Evolutionary conservation across 2,329 filamentous ascomycete genomes (phyloP), one percentile per base, ranked within the genome.

Genomic region (Aspergillus brasiliensis): DNA sequence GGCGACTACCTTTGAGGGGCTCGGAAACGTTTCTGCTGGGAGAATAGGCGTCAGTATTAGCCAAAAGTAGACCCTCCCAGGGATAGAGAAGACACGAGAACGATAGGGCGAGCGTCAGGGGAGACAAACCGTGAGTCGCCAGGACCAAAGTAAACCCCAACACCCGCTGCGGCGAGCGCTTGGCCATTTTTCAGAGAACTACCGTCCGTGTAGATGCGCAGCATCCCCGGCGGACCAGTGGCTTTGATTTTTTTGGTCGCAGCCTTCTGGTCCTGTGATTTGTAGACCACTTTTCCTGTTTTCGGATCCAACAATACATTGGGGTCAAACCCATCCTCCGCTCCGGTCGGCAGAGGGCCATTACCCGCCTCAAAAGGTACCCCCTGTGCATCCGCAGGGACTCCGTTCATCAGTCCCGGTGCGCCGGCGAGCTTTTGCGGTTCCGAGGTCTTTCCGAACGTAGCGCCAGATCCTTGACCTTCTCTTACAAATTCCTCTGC

Each of bases 401-500:
- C 75, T 56, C 80, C 77, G 8, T 69, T 69, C 56, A 72, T 78
- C 65, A 80, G 76, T 2, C 77, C 74, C 19, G 74, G 74, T 2
- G 72, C 71, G 6, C 66, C 66, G 37, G 71, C 46, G 5, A 65
- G 56, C 60, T 76, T 78, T 66, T 77, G 77, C n/a, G 67, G 53
- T 5, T 68, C 62, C 31, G 69, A 71, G 63, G 73, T 65, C 27
- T 68, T 69, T 40, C 66, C 72, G 37, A 70, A 62, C 56, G 67
- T 63, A 52, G 63, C 58, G 11, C 62, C 57, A 65, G 67, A 56
- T 48, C 67, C 57, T 62, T 72, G 71, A 21, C 78, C 78, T 42
- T 82, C 68, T 3, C 61, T 69, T 52, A 97, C 90, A 72, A 91
- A 97, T 19, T 86, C 86, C 70, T 94, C 86, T 0, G 94, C 94